Evolutionary conservation across 2,329 filamentous ascomycete species (phyloP), one percentile per base, ranked within the genome.

Genomic region (Cadophora sp.): DNA sequence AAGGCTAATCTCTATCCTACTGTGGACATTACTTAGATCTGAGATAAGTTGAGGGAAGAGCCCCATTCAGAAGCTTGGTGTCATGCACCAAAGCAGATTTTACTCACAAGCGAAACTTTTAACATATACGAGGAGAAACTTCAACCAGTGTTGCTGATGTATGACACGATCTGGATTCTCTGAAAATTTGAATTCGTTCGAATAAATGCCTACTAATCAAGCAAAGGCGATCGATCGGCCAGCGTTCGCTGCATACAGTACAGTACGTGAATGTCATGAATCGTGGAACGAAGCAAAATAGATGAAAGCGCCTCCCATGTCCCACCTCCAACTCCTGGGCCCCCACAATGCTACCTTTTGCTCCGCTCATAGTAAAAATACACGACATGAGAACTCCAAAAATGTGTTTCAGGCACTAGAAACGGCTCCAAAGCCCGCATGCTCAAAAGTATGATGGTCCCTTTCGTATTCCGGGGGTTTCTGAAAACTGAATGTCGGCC

Each of bases 161-260:
- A 11, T 43, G 16, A 43, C 12, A 19, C 40, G 6, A 16, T 6
- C 5, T 43, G 40, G 40, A 2, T 19, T 43, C 40, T 19, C 19
- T 16, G 40, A 43, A 14, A 43, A 43, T 12, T 16, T 3, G 19
- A 6, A 16, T 22, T 24, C 8, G 19, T 9, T 24, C 14, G 9
- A 31, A 27, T 14, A 11, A n/a, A n/a, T 31, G 27, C 16, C 51
- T 26, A 26, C 4, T 14, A 24, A 6, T 16, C n/a, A 59, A 59
- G 31, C 29, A 58, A 43, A 37, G n/a, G 16, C 34, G 22, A 43
- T 14, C 56, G 56, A 40, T 34, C 56, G 31, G 43, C 55, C 56
- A 59, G 56, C 56, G 34, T 59, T 40, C 34, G 55, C 55, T 58
- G 55, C 56, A 43, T 59, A 59, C 37, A 26, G n/a, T 58, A 58